Evolutionary conservation across 1,284 basidiomycete species (phyloP).

Genomic region (Sanghuangporus sanghuang): DNA sequence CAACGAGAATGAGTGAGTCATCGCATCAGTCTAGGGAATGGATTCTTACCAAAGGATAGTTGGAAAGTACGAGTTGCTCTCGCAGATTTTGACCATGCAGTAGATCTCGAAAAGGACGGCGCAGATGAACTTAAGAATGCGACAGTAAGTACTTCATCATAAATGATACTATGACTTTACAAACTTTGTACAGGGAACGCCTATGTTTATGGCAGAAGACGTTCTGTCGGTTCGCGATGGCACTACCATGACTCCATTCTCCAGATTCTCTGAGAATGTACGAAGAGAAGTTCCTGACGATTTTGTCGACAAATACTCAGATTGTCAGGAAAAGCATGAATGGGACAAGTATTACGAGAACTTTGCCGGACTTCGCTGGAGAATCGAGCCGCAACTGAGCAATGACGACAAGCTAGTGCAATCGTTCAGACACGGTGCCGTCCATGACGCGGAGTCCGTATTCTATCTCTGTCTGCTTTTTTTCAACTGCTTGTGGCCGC

Average conservation of each 20-base stretch:
- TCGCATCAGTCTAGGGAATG: neutral
- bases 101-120: no score
- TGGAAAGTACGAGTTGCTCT: neutral
- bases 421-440: neutral
- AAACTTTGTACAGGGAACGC: neutral
- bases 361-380: neutral
- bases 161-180: no score
- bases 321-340: neutral
- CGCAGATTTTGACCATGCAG: neutral
- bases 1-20: neutral
- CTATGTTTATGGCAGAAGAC: neutral
- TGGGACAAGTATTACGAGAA: neutral
- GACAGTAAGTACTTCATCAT: no score
- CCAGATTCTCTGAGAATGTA: no score
- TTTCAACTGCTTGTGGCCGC: neutral
- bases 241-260: no score
- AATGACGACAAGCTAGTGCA: neutral
- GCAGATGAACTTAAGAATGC: no score
- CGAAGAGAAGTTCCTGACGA: neutral
- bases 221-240: neutral
- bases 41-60: no score
- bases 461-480: neutral
- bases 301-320: neutral
- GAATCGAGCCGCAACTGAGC: neutral
- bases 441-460: conserved; percentile 1